These are phyloP conservation scores for Metarhizium humberi DNA, from an alignment of 2,329 filamentous ascomycete genomes.

Conservation along the genomic window DNA sequence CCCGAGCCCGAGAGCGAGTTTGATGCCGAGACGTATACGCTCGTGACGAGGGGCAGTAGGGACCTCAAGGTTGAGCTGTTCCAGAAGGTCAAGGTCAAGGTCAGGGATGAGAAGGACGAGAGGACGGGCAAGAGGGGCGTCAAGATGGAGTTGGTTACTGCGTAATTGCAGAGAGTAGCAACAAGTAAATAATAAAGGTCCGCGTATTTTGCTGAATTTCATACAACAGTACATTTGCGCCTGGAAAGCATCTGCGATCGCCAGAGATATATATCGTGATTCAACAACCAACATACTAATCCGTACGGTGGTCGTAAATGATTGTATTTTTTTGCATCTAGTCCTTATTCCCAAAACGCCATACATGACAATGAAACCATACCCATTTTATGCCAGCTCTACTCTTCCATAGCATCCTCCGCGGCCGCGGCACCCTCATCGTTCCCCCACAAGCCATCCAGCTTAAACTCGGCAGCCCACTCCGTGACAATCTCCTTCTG, in stretches of 20 bases:
- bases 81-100: conserved; percentile 80
- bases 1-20: conserved; percentile 73
- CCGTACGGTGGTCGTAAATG: not conserved
- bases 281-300: not conserved
- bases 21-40: conserved; percentile 75
- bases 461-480: conserved; percentile 90
- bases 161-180: conserved; percentile 1
- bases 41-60: conserved; percentile 50
- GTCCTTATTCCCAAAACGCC: not conserved
- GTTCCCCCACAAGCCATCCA: conserved; percentile 86
- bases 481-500: conserved; percentile 85
- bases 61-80: conserved; percentile 69
- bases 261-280: not conserved
- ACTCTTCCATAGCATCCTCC: conserved; percentile 45
- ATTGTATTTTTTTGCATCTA: conserved; percentile 3
- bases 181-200: too few species aligned
- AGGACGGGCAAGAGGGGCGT: conserved; percentile 91
- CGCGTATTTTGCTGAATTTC: too few species aligned
- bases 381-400: not conserved
- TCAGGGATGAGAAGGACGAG: conserved; percentile 90
- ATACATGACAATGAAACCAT: not conserved
- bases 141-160: conserved; percentile 57
- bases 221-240: too few species aligned
- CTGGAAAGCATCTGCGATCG: not conserved
- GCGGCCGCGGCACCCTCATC: conserved; percentile 24